phyloP scores from a whole-genome alignment of 805 yeast genomes.

The Zygoascus bituminiphila region DNA sequence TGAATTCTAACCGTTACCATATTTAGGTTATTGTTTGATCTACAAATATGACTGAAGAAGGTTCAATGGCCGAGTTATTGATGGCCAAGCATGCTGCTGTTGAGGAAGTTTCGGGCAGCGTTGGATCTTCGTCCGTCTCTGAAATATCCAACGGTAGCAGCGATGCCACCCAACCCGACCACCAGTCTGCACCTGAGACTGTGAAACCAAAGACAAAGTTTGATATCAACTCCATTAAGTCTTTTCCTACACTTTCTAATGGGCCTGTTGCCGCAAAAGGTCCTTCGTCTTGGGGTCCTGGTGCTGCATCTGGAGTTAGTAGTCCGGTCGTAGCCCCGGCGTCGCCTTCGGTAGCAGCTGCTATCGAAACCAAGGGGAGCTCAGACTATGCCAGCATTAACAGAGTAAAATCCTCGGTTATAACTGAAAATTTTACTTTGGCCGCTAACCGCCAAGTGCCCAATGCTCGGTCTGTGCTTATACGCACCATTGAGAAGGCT shows the following conservation, averaged over 20 bases:
- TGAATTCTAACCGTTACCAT: background rate
- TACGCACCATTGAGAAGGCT: conserved; percentile 55
- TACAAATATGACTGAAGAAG: conserved; percentile 6
- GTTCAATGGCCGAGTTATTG: conserved; percentile 16
- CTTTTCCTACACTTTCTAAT: conserved; percentile 25
- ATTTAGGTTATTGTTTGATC: background rate
- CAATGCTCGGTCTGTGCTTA: conserved; percentile 52
- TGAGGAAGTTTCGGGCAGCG: background rate
- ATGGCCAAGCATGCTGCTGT: conserved; percentile 17
- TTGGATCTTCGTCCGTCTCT: conserved; percentile 1
- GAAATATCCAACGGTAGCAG: background rate
- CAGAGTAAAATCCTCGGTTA: conserved; percentile 46
- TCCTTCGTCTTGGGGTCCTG: conserved; percentile 8
- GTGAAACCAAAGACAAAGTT: conserved; percentile 7
- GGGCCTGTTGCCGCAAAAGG: conserved; percentile 4
- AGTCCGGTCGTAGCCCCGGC: conserved; percentile 11
- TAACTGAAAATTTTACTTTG: conserved; percentile 75
- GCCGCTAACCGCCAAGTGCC: conserved; percentile 61
- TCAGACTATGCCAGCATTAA: conserved; percentile 22
- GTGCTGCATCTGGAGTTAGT: conserved; percentile 3
- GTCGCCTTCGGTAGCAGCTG: background rate
- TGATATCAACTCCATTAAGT: conserved; percentile 23
- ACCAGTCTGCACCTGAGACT: background rate
- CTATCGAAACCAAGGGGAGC: conserved; percentile 5
- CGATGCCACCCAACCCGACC: background rate